Percentiles rank a stretch among this genome's conserved stretches.
These are phyloP conservation scores for Arabidopsis arenosa DNA, from an alignment of 345 rosid genomes.

Conservation along the genomic window DNA sequence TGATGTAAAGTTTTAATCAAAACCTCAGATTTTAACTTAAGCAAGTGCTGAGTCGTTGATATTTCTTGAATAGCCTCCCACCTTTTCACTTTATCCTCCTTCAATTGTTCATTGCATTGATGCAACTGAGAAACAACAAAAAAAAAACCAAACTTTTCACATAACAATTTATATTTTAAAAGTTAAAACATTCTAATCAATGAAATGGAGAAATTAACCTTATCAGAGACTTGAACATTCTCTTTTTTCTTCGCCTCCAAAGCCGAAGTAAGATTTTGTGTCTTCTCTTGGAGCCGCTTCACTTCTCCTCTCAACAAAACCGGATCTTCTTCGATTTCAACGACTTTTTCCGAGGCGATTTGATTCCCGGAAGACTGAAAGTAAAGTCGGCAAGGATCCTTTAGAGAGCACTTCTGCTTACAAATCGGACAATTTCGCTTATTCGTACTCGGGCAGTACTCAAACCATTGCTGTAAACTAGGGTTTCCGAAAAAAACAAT, in stretches of 20 bases:
- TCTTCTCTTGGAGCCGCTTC: conserved; percentile 64
- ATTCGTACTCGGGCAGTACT: conserved; percentile 66
- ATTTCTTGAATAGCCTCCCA: conserved; percentile 67
- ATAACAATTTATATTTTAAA: neutral
- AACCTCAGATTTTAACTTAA: conserved; percentile 70
- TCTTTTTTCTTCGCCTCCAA: conserved; percentile 62
- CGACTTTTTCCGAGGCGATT: conserved; percentile 43
- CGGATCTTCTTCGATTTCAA: conserved; percentile 55
- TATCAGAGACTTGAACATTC: conserved; percentile 53
- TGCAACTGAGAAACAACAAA: conserved; percentile 52
- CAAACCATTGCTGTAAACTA: conserved; percentile 98
- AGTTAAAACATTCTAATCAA: neutral
- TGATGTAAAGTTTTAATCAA: neutral
- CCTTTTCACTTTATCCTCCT: conserved; percentile 57
- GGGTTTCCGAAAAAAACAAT: conserved; percentile 14
- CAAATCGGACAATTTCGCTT: conserved; percentile 89
- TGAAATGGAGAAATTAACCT: conserved; percentile 52
- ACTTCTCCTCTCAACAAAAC: conserved; percentile 61
- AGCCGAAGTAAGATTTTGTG: conserved; percentile 53
- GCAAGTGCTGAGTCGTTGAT: conserved; percentile 51
- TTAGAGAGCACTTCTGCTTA: conserved; percentile 66
- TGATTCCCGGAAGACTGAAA: conserved; percentile 82
- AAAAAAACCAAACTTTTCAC: neutral
- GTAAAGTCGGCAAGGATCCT: conserved; percentile 67
- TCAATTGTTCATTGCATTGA: conserved; percentile 54